Conservation (phyloP, 257 asterid genomes). For the Solanum tacnaense region DNA sequence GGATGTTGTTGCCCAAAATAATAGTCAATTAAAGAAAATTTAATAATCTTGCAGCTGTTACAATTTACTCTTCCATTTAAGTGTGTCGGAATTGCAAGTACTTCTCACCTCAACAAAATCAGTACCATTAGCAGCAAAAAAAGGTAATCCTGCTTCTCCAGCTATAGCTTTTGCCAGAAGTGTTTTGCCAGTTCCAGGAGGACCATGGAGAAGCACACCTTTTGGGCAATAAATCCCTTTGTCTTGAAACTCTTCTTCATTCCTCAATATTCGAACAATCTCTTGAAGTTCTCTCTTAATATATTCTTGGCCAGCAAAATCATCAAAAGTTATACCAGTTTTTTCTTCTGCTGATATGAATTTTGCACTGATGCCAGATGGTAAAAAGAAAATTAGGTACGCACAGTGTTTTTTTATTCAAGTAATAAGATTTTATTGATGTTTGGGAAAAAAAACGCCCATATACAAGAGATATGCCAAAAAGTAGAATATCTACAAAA, state of each 20-base stretch:
- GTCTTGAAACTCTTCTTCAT: slow-evolving; percentile 84
- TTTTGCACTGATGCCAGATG: slow-evolving; percentile 61
- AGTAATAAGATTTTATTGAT: not conserved
- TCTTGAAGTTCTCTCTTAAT: slow-evolving; percentile 96
- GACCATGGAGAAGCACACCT: slow-evolving; percentile 98
- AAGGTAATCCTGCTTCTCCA: slow-evolving; percentile 99
- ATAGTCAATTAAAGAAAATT: not conserved
- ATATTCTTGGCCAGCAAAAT: slow-evolving; percentile 98
- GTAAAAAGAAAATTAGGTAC: slow-evolving; percentile 8
- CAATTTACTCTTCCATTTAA: not conserved
- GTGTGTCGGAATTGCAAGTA: not conserved
- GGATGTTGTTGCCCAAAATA: not conserved
- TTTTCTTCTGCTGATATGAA: slow-evolving; percentile 96
- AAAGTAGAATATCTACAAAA: not conserved
- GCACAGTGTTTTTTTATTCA: too few species aligned
- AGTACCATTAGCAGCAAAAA: slow-evolving; percentile 95
- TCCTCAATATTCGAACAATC: slow-evolving; percentile 79
- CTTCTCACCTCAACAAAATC: slow-evolving; percentile 94
- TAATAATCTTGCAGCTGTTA: not conserved
- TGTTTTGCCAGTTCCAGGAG: slow-evolving; percentile 99
- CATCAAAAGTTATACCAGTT: slow-evolving; percentile 94
- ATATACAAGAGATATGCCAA: not conserved
- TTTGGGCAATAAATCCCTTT: slow-evolving; percentile 97
- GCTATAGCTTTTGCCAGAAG: slow-evolving; percentile 99
- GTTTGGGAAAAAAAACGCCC: not conserved